Base-by-base conservation (phyloP, 257 asterid species). In the Leonotis leonurus region DNA sequence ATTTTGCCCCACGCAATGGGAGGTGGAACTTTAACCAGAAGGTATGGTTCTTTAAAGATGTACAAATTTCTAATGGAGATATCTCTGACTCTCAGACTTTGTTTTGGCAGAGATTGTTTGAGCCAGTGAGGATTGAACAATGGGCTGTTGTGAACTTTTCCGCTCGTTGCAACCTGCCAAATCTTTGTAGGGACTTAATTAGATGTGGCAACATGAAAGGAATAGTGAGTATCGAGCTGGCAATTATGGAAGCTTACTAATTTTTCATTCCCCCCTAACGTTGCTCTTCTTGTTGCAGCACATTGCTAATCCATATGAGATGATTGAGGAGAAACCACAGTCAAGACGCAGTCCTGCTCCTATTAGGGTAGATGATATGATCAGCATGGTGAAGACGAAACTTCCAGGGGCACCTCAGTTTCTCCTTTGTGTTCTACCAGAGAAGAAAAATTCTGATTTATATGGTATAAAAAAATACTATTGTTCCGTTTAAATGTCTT, bases 111-210 rank as follows among this genome's bases (percentile, higher is more conserved):
- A 70, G 18, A 73, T 36, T 88, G 55, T 53, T 66, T 27, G 70
- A 78, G 25, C 88, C 93, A 0, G 58, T 49, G 6, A 69, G n/a
- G 30, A 69, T 88, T 14, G 69, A 65, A 61, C 64, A 65, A 1
- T 85, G 95, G 95, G 75, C 65, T 4, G 67, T 64, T 45, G 95
- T 82, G 46, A 88, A 83, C 77, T 88, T 88, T 73, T 83, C 92
- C 16, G 81, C 84, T 35, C 72, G 79, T n/a, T 68, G 83, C 17
- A 72, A 80, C 54, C 29, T 77, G 59, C 32, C 33, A 3, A 60
- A 44, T 3, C 54, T 88, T 40, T 26, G 75, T 29, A 26, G 5
- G 1, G 80, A 72, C 64, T 56, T 88, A 30, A 32, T 30, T 0
- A 68, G 74, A 62, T 82, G 88, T 56, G 88, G 85, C 5, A 13